Percentiles rank a stretch among this genome's conserved stretches.
phyloP scores from a whole-genome alignment of 768 basidiomycete species.

The Solioccasus polychromus region DNA sequence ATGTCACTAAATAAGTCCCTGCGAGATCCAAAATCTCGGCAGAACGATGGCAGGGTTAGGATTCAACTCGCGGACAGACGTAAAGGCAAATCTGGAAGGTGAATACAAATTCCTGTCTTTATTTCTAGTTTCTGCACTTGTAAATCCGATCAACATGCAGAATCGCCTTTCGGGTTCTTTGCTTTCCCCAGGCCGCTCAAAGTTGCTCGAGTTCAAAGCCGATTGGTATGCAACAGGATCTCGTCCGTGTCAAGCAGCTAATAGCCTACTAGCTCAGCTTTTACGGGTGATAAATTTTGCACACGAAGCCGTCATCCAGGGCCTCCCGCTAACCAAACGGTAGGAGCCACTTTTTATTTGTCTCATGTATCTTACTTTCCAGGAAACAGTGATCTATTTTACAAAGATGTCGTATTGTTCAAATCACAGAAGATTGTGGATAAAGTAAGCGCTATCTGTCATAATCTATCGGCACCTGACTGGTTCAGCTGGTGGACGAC shows the following conservation, averaged over 20 bases:
- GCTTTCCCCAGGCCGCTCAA: conserved; percentile 40
- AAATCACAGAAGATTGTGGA: conserved; percentile 77
- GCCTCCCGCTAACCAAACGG: conserved; percentile 65
- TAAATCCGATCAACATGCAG: conserved; percentile 8
- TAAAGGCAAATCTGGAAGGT: conserved; percentile 33
- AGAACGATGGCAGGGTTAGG: conserved; percentile 24
- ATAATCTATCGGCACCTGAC: background rate
- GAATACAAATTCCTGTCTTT: background rate
- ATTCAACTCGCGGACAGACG: conserved; percentile 37
- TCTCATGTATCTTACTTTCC: conserved; percentile 8
- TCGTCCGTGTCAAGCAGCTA: background rate
- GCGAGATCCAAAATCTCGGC: conserved; percentile 1
- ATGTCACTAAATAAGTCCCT: conserved; percentile 9
- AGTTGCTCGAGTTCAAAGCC: conserved; percentile 36
- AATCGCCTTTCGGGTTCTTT: conserved; percentile 23
- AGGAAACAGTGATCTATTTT: conserved; percentile 75
- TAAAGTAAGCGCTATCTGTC: conserved; percentile 41
- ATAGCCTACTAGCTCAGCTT: conserved; percentile 53
- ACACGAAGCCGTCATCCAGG: conserved; percentile 61
- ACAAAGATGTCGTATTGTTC: conserved; percentile 80
- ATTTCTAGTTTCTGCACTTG: background rate
- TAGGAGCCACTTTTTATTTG: conserved; percentile 20
- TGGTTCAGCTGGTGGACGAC: conserved; percentile 79
- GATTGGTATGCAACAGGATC: conserved; percentile 35
- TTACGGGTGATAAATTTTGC: conserved; percentile 62